Evolutionary conservation across 495 filamentous ascomycete genomes (phyloP).

Genomic region (Hypoxylon intermedium): DNA sequence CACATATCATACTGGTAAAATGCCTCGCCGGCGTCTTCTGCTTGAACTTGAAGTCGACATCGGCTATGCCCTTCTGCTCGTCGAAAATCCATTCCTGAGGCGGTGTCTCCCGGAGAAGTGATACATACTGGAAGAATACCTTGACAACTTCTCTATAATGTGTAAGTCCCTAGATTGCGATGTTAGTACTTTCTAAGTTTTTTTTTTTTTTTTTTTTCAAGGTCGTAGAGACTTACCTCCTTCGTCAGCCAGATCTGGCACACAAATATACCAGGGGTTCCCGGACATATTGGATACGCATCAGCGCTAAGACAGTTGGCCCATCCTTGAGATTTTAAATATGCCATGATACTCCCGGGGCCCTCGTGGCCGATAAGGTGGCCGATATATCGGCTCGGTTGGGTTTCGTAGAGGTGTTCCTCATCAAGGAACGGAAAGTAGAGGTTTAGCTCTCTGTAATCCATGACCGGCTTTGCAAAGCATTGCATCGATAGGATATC

Average conservation of each 20-base stretch:
- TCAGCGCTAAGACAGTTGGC: constrained; percentile 86
- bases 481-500: constrained; percentile 77
- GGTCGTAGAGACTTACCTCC: constrained; percentile 58
- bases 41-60: constrained; percentile 93
- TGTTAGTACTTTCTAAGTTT: constrained; percentile 17
- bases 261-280: constrained; percentile 79
- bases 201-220: no score
- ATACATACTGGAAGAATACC: constrained; percentile 91
- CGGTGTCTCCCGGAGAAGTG: constrained; percentile 78
- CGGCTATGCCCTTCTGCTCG: constrained; percentile 85
- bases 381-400: constrained; percentile 88
- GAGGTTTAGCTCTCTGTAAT: constrained; percentile 83
- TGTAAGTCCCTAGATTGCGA: constrained; percentile 58
- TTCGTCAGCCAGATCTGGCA: constrained; percentile 83
- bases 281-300: constrained; percentile 76
- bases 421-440: constrained; percentile 91
- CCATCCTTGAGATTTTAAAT: constrained; percentile 96
- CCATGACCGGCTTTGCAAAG: constrained; percentile 97
- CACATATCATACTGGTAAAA: constrained; percentile 82
- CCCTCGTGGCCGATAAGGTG: constrained; percentile 97
- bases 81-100: constrained; percentile 93
- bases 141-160: constrained; percentile 90
- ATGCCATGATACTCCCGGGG: constrained; percentile 92
- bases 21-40: constrained; percentile 89
- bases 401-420: constrained; percentile 78